phyloP scores from a whole-genome alignment of 257 asterid species.

The Plantago elongata region DNA sequence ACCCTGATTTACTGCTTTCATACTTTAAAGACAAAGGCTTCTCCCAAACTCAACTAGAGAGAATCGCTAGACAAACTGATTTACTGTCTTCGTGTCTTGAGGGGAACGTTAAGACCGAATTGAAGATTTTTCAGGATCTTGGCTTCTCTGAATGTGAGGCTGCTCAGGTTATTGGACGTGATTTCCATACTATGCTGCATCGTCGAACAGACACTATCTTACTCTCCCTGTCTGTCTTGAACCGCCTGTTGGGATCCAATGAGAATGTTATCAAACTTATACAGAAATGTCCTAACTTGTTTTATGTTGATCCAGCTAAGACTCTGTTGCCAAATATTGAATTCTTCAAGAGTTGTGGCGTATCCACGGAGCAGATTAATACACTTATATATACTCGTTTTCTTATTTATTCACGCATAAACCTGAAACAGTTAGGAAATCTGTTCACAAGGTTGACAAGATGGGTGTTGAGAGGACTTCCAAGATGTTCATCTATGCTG shows the following conservation, averaged over 20 bases:
- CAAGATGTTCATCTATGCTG: neutral
- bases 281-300: conserved; percentile 15
- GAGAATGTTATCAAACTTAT: conserved; percentile 23
- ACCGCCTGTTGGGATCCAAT: conserved; percentile 28
- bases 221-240: conserved; percentile 24
- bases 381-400: neutral
- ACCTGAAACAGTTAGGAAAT: conserved; percentile 20
- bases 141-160: conserved; percentile 27
- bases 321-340: too few relatives aligned
- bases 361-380: too few relatives aligned
- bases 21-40: conserved; percentile 40
- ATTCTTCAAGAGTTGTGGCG: too few relatives aligned
- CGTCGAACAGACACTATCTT: conserved; percentile 13
- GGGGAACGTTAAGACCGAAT: conserved; percentile 34
- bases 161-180: conserved; percentile 22
- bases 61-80: conserved; percentile 17
- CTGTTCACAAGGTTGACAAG: conserved; percentile 16
- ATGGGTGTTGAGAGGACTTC: too few relatives aligned
- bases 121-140: conserved; percentile 35
- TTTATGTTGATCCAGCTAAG: too few relatives aligned
- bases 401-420: conserved; percentile 17
- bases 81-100: conserved; percentile 23
- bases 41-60: conserved; percentile 34
- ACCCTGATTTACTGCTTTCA: conserved; percentile 22
- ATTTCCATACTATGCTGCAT: conserved; percentile 21